A percentile compares a stretch with the other conserved stretches of the same genome.
phyloP scores from a whole-genome alignment of 345 rosid genomes.

The Aquilaria malaccensis region DNA sequence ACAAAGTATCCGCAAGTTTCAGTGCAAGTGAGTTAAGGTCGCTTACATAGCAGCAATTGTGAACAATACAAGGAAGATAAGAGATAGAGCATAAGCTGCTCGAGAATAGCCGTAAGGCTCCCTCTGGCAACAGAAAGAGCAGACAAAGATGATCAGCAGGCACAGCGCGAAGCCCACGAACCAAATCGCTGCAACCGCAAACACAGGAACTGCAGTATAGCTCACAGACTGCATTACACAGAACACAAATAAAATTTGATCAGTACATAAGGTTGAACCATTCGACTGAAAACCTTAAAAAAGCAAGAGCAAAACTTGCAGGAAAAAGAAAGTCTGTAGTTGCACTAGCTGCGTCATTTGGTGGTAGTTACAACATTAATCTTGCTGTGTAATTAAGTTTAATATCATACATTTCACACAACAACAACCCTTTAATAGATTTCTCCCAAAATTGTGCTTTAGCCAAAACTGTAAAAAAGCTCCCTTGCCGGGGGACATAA shows the following conservation, averaged over 20 bases:
- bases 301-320: too few species aligned
- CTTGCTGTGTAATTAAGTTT: too few species aligned
- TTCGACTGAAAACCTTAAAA: too few species aligned
- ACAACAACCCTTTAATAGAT: too few species aligned
- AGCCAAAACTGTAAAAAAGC: too few species aligned
- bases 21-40: not conserved
- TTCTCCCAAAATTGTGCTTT: too few species aligned
- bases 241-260: constrained; percentile 14
- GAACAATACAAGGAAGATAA: constrained; percentile 58
- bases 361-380: too few species aligned
- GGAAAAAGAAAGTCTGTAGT: too few species aligned
- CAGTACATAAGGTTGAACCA: not conserved
- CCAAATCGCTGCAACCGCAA: constrained; percentile 62
- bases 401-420: too few species aligned
- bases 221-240: constrained; percentile 66
- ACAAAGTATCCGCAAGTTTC: not conserved
- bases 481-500: too few species aligned
- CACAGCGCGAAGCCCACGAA: constrained; percentile 68
- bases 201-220: constrained; percentile 73
- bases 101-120: constrained; percentile 50
- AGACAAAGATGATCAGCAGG: constrained; percentile 39
- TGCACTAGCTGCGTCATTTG: too few species aligned
- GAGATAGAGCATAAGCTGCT: constrained; percentile 59
- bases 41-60: constrained; percentile 58
- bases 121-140: constrained; percentile 40